phyloP scores from a whole-genome alignment of 441 rosid genomes.

The Brassica hybrid region DNA sequence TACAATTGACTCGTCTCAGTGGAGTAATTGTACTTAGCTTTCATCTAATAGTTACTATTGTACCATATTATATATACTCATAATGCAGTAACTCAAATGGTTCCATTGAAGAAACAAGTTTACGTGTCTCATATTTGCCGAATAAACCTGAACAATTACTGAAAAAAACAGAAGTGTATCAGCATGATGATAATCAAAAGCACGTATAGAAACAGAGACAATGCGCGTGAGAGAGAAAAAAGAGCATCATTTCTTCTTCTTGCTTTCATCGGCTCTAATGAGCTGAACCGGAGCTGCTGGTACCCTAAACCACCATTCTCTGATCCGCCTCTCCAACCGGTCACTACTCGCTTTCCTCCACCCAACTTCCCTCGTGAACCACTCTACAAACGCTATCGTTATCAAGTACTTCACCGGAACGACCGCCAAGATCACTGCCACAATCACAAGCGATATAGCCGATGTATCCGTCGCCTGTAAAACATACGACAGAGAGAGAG shows the following conservation, averaged over 20 bases:
- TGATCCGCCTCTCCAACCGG: slow-evolving; percentile 64
- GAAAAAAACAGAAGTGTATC: neutral
- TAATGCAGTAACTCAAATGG: neutral
- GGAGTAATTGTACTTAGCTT: neutral
- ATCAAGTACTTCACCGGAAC: slow-evolving; percentile 64
- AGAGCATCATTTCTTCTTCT: slow-evolving; percentile 63
- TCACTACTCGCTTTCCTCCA: slow-evolving; percentile 77
- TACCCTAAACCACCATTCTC: slow-evolving; percentile 93
- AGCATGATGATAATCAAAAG: slow-evolving; percentile 32
- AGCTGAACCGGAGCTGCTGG: slow-evolving; percentile 93
- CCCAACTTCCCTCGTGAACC: slow-evolving; percentile 78
- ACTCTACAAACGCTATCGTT: slow-evolving; percentile 63
- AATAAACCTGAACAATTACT: slow-evolving; percentile 22
- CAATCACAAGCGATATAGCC: slow-evolving; percentile 57
- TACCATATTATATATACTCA: neutral
- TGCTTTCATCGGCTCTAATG: slow-evolving; percentile 60
- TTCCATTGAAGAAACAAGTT: slow-evolving; percentile 10
- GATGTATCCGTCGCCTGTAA: slow-evolving; percentile 78
- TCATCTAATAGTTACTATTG: neutral
- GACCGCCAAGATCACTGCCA: slow-evolving; percentile 61
- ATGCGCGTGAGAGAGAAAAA: slow-evolving; percentile 39
- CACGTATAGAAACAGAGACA: slow-evolving; percentile 16
- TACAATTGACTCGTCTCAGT: neutral
- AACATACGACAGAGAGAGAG: neutral
- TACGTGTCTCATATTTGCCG: neutral